These are phyloP conservation scores for Tetrapyrgos nigripes DNA, from an alignment of 1,284 basidiomycete genomes.

Conservation along the genomic window DNA sequence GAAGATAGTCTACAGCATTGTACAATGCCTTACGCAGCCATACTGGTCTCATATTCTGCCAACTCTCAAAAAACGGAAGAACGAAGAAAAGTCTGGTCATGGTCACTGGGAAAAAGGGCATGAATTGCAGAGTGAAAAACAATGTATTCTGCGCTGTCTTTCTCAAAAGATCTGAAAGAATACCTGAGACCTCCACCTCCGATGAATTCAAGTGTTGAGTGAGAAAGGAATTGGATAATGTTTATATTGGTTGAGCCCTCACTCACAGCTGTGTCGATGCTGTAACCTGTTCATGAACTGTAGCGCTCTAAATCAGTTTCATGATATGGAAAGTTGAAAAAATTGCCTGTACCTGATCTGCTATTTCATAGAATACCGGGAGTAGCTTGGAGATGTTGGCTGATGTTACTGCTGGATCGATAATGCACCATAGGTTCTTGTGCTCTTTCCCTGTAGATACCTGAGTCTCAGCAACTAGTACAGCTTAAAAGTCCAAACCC, in stretches of 20 bases:
- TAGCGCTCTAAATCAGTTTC: too few relatives aligned
- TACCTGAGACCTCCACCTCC: slow-evolving; percentile 45
- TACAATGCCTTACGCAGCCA: slow-evolving; percentile 27
- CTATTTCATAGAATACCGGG: slow-evolving; percentile 38
- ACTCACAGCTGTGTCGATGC: slow-evolving; percentile 22
- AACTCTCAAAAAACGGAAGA: slow-evolving; percentile 30
- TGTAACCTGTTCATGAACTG: slow-evolving; percentile 24
- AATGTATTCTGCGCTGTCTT: slow-evolving; percentile 31
- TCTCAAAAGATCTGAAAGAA: slow-evolving; percentile 41
- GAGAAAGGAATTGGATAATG: slow-evolving; percentile 39
- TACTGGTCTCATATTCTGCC: slow-evolving; percentile 29
- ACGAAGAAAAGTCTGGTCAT: slow-evolving; percentile 30
- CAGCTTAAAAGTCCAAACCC: slow-evolving; percentile 7
- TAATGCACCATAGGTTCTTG: slow-evolving; percentile 36
- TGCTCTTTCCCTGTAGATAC: slow-evolving; percentile 32
- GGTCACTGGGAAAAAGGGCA: slow-evolving; percentile 24
- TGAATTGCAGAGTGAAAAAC: slow-evolving; percentile 26
- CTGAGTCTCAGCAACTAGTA: background rate
- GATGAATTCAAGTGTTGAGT: slow-evolving; percentile 45
- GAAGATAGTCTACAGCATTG: slow-evolving; percentile 18
- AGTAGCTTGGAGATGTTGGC: slow-evolving; percentile 36
- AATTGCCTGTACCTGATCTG: slow-evolving; percentile 29
- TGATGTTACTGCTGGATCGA: slow-evolving; percentile 41
- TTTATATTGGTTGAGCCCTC: slow-evolving; percentile 31
- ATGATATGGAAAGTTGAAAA: slow-evolving; percentile 6